Conservation (phyloP, 805 yeast species). For the Saturnispora hagleri region DNA sequence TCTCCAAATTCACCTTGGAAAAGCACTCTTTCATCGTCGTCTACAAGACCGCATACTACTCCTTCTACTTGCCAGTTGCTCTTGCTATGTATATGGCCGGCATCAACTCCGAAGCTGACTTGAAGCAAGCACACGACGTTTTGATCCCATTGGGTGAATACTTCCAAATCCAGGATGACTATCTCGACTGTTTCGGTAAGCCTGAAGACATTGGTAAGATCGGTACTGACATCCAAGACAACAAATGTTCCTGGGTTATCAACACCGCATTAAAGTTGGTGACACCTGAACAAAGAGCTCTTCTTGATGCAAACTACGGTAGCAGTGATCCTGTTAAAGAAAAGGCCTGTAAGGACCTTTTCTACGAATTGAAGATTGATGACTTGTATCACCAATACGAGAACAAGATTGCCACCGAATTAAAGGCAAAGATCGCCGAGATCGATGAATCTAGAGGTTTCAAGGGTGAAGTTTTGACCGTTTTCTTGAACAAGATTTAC, state of each 20-base stretch:
- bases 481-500: constrained; percentile 84
- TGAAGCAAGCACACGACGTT: constrained; percentile 80
- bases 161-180: constrained; percentile 98
- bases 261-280: constrained; percentile 83
- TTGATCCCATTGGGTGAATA: constrained; percentile 94
- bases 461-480: constrained; percentile 74
- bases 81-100: constrained; percentile 94
- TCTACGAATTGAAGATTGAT: constrained; percentile 64
- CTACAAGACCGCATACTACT: constrained; percentile 95
- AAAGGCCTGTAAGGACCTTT: constrained; percentile 60
- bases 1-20: constrained; percentile 72
- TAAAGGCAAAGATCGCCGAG: constrained; percentile 54
- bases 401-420: constrained; percentile 58
- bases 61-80: constrained; percentile 95
- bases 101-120: constrained; percentile 54
- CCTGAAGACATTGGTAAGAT: constrained; percentile 97
- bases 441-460: constrained; percentile 92
- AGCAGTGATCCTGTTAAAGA: constrained; percentile 64
- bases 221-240: constrained; percentile 97
- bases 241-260: constrained; percentile 96
- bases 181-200: constrained; percentile 92
- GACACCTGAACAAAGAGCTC: constrained; percentile 68
- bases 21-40: constrained; percentile 94
- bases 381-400: constrained; percentile 71
- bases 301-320: constrained; percentile 87